Conservation (phyloP, 2,329 filamentous ascomycete species). For the Sarocladiaceae sp. region DNA sequence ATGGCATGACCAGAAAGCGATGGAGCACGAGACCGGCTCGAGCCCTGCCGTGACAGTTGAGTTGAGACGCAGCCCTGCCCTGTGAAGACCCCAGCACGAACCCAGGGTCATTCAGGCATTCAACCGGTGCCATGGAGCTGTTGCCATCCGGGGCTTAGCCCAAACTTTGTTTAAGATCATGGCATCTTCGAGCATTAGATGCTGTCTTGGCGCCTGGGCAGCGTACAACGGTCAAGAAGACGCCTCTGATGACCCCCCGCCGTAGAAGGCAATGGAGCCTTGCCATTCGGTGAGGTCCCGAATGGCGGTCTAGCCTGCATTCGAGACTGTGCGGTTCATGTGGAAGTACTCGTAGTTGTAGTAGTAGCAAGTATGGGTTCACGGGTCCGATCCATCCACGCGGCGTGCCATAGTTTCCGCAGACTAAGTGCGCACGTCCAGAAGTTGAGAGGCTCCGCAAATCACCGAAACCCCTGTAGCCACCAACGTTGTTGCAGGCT, state of each 20-base stretch:
- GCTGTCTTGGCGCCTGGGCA: neutral
- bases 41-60: neutral
- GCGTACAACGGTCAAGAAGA: neutral
- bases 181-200: neutral
- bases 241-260: too few species aligned
- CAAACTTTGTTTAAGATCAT: slow-evolving; percentile 1
- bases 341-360: too few species aligned
- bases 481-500: neutral
- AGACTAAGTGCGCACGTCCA: neutral
- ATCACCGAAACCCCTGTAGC: slow-evolving; percentile 1
- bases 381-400: neutral
- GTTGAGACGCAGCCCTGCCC: slow-evolving; percentile 1
- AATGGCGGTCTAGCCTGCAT: neutral
- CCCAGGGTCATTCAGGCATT: neutral
- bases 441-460: neutral
- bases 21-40: neutral
- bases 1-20: neutral
- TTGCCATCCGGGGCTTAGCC: slow-evolving; percentile 2
- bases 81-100: neutral
- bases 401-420: neutral
- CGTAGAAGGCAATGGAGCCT: too few species aligned
- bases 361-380: too few species aligned
- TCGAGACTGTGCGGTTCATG: too few species aligned
- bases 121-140: slow-evolving; percentile 1
- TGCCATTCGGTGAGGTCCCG: slow-evolving; percentile 4